A percentile compares a stretch with the other conserved stretches of the same genome.
These are phyloP conservation scores for Symbiodinium natans DNA, from an alignment of 73 alveolate genomes.

Conservation along the genomic window DNA sequence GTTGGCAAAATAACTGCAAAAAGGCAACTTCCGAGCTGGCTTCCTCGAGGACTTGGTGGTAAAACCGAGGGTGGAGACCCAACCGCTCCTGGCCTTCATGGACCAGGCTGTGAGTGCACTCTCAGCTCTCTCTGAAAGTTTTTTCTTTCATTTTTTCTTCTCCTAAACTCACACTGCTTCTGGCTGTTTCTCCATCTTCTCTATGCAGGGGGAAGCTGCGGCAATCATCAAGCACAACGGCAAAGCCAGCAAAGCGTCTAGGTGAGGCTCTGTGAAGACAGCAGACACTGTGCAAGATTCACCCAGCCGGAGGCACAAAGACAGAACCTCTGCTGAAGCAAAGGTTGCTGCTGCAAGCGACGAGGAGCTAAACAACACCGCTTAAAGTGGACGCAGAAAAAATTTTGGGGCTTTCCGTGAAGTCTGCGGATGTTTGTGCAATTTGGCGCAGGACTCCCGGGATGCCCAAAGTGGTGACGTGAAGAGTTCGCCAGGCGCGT, in stretches of 20 bases:
- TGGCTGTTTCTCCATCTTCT: background rate
- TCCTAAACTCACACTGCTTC: background rate
- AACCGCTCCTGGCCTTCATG: conserved; percentile 86
- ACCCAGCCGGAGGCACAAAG: background rate
- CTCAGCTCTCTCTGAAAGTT: background rate
- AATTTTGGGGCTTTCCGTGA: no score
- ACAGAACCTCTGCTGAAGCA: background rate
- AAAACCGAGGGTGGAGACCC: conserved; percentile 54
- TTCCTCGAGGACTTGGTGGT: conserved; percentile 59
- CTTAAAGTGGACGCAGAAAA: no score
- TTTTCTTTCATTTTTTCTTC: background rate
- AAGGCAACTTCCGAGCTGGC: conserved; percentile 62
- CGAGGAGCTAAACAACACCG: background rate
- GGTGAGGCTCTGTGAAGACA: background rate
- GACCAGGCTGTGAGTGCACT: conserved; percentile 27
- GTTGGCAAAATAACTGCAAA: no score
- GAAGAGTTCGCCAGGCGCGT: background rate
- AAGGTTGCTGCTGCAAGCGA: background rate
- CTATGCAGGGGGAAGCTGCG: background rate
- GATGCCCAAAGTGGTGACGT: background rate
- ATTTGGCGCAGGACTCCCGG: background rate
- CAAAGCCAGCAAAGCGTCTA: background rate
- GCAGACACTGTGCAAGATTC: no score
- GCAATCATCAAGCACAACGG: background rate
- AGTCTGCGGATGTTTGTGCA: no score